Conservation (phyloP, 1,284 basidiomycete genomes). For the Tilletia setariae region DNA sequence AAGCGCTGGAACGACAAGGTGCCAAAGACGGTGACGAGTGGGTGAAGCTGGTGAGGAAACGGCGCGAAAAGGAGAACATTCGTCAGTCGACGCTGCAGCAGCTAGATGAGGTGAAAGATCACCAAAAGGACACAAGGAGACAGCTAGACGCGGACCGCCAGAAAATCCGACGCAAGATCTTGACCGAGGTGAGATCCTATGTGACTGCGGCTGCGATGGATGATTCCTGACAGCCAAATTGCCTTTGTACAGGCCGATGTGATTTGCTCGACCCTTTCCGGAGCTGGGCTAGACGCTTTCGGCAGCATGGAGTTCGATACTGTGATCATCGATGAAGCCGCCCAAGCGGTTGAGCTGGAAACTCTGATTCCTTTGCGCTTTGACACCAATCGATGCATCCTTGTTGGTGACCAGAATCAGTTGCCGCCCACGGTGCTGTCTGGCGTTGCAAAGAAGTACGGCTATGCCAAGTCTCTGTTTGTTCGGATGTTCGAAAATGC, state of each 20-base stretch:
- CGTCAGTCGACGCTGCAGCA: constrained; percentile 34
- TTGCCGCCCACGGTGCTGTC: constrained; percentile 95
- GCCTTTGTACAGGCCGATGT: constrained; percentile 67
- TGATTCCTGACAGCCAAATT: background rate
- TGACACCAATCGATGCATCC: constrained; percentile 75
- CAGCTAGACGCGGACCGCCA: constrained; percentile 41
- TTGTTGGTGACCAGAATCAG: constrained; percentile 98
- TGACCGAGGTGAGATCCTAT: constrained; percentile 19
- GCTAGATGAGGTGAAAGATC: constrained; percentile 46
- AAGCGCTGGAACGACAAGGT: constrained; percentile 38
- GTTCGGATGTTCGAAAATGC: constrained; percentile 80
- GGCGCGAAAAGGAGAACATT: constrained; percentile 31
- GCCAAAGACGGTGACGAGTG: constrained; percentile 17
- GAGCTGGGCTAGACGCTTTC: constrained; percentile 77
- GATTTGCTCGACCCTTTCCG: constrained; percentile 87
- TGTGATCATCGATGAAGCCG: constrained; percentile 96
- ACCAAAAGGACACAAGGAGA: constrained; percentile 35
- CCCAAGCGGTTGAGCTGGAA: constrained; percentile 92
- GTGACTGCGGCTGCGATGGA: background rate
- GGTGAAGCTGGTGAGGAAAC: constrained; percentile 32
- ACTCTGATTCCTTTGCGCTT: constrained; percentile 96
- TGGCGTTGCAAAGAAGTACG: constrained; percentile 71
- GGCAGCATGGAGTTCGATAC: constrained; percentile 80
- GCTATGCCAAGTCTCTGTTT: constrained; percentile 88
- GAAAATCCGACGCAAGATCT: constrained; percentile 35